These are phyloP conservation scores for Micractinium sp. DNA, from an alignment of 139 green algal genomes.

Conservation along the genomic window DNA sequence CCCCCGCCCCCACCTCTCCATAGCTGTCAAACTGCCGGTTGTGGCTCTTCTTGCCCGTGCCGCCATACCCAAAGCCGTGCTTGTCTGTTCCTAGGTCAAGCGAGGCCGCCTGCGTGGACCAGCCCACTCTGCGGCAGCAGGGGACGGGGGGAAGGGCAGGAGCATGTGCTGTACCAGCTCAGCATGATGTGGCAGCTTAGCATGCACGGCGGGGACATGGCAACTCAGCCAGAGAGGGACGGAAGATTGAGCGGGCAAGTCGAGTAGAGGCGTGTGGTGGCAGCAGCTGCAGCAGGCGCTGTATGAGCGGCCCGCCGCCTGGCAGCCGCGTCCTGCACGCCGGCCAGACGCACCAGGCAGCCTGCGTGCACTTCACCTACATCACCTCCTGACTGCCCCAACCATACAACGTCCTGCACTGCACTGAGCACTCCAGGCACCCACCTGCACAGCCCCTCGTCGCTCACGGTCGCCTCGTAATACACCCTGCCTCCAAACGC, in stretches of 20 bases:
- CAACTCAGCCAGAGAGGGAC: not conserved
- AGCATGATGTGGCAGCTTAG: too few species aligned
- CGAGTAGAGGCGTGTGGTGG: too few species aligned
- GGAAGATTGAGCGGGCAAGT: not conserved
- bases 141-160: not conserved
- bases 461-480: slow-evolving; percentile 65
- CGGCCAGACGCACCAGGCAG: too few species aligned
- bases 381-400: not conserved
- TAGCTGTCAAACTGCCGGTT: slow-evolving; percentile 74
- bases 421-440: too few species aligned
- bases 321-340: too few species aligned
- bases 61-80: slow-evolving; percentile 71
- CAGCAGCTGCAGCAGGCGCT: too few species aligned
- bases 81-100: slow-evolving; percentile 77
- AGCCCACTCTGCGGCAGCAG: slow-evolving; percentile 57
- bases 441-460: slow-evolving; percentile 74
- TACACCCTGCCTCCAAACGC: slow-evolving; percentile 56
- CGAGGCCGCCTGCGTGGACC: slow-evolving; percentile 54
- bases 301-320: too few species aligned
- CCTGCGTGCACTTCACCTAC: not conserved
- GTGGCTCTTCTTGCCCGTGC: slow-evolving; percentile 82
- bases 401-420: too few species aligned
- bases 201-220: not conserved
- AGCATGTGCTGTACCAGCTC: not conserved
- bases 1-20: slow-evolving; percentile 46